These are phyloP conservation scores for Globisporangium polare DNA, from an alignment of 352 stramenopile genomes.

Conservation along the genomic window DNA sequence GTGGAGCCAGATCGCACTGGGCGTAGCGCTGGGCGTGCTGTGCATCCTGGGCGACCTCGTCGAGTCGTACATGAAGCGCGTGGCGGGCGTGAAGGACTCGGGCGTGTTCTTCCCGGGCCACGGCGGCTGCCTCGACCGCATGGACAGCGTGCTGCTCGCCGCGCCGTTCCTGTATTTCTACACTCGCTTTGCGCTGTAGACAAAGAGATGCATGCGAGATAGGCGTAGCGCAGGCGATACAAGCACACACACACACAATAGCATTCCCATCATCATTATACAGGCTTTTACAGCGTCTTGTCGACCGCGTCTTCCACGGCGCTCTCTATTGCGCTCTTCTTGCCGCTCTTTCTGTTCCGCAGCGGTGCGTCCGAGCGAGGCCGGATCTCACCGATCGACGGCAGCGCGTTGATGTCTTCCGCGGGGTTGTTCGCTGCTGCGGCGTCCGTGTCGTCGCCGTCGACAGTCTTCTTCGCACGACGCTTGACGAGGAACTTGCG, in stretches of 20 bases:
- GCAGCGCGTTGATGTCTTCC: conserved; percentile 16
- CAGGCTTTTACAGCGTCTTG: conserved; percentile 14
- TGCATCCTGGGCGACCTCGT: conserved; percentile 64
- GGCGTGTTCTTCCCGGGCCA: conserved; percentile 70
- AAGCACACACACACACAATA: neutral
- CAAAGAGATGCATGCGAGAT: neutral
- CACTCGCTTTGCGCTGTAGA: conserved; percentile 21
- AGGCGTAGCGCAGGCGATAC: neutral
- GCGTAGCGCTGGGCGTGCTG: conserved; percentile 41
- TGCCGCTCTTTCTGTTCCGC: conserved; percentile 1
- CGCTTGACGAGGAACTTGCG: conserved; percentile 65
- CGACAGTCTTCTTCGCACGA: conserved; percentile 14
- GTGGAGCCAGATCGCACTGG: conserved; percentile 39
- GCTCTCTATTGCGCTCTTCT: conserved; percentile 13
- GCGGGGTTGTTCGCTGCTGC: neutral
- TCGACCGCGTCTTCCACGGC: conserved; percentile 21
- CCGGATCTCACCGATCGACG: neutral
- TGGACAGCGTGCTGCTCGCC: conserved; percentile 76
- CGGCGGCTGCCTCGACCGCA: conserved; percentile 72
- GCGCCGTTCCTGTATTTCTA: conserved; percentile 64
- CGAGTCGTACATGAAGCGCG: conserved; percentile 70
- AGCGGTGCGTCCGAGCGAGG: neutral
- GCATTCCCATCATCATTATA: neutral
- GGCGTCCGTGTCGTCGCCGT: conserved; percentile 33
- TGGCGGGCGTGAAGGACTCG: conserved; percentile 68